Evolutionary conservation across 352 stramenopile species (phyloP), one percentile per base, ranked within the genome.

Genomic region (Thraustochytrium striatum): DNA sequence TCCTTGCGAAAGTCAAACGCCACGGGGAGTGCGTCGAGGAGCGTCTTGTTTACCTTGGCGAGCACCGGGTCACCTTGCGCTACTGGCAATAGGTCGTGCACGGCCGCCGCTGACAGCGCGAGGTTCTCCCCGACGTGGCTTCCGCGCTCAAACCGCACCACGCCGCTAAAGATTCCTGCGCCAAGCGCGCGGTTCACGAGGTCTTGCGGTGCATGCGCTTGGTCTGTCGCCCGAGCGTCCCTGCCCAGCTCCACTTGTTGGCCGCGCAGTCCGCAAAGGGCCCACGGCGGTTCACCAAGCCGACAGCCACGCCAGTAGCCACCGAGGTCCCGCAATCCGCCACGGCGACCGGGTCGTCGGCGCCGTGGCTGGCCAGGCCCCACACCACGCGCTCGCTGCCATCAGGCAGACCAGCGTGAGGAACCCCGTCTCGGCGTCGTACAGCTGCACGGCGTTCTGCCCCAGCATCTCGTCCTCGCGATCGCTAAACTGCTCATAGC

Each of bases 1-100:
- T 58, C 50, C 21, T 72, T 9, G 5, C 65, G 44, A 61, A 75
- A 75, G 50, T 75, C 65, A 72, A 75, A 61, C 9, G 16, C 13
- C 35, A 61, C 52, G 21, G 65, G 65, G 2, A 75, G 65, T 5
- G n/a, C 32, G 41, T 38, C 39, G 7, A 75, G n/a, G n/a, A n/a
- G 7, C 30, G 33, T 32, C 19, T 72, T 3, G 1, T 21, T n/a
- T 30, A 75, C 13, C 21, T 9, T 16, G 9, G 19, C 44, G 25
- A 75, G 44, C 21, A 13, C 52, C 25, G 35, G 65, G 65, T 75
- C 65, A 7, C 39, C 39, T 5, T 58, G 41, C 8, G 21, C 39
- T 11, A 75, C 65, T 16, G 65, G 65, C 16, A 75, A 50, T 32
- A 75, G 65, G 52, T 75, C 65, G 21, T 35, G 25, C 3, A 70